These are phyloP conservation scores for Rhynchospora tenuis DNA, from an alignment of 176 grass and related monocot species.

Conservation along the genomic window DNA sequence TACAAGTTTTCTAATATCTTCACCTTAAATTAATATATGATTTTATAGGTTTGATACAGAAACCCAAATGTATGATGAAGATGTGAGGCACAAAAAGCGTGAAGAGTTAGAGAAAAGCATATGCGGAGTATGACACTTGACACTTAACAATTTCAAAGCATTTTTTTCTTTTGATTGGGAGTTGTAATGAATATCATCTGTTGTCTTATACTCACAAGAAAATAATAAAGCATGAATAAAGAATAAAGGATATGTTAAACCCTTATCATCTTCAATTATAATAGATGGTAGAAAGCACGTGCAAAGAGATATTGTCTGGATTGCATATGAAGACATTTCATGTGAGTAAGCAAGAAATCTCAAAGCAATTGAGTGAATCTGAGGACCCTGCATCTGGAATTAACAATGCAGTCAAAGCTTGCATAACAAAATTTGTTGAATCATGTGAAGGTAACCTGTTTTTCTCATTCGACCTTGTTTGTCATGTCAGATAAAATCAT, in stretches of 20 bases:
- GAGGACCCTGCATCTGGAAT: constrained; percentile 6
- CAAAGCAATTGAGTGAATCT: constrained; percentile 10
- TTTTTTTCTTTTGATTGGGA: not conserved
- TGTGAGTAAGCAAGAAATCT: constrained; percentile 1
- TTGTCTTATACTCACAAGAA: not conserved
- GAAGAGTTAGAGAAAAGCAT: constrained; percentile 17
- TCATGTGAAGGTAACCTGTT: constrained; percentile 12
- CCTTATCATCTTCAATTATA: not conserved
- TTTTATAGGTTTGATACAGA: constrained; percentile 19
- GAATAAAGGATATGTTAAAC: no score
- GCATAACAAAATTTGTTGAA: constrained; percentile 20
- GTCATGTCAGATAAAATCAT: not conserved
- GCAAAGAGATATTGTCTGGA: not conserved
- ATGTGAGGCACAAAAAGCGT: constrained; percentile 10
- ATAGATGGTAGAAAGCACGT: constrained; percentile 11
- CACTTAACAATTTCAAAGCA: constrained; percentile 10
- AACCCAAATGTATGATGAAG: constrained; percentile 18
- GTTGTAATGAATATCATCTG: not conserved
- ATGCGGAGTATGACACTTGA: constrained; percentile 1
- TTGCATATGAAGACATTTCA: constrained; percentile 8
- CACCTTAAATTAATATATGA: not conserved
- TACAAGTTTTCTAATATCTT: not conserved
- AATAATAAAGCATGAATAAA: no score
- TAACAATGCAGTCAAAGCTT: not conserved
- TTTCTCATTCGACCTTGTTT: not conserved